A percentile compares a stretch with the other conserved stretches of the same genome.
These are phyloP conservation scores for Elsinoe arachidis DNA, from an alignment of 2,329 filamentous ascomycete genomes.

Conservation along the genomic window DNA sequence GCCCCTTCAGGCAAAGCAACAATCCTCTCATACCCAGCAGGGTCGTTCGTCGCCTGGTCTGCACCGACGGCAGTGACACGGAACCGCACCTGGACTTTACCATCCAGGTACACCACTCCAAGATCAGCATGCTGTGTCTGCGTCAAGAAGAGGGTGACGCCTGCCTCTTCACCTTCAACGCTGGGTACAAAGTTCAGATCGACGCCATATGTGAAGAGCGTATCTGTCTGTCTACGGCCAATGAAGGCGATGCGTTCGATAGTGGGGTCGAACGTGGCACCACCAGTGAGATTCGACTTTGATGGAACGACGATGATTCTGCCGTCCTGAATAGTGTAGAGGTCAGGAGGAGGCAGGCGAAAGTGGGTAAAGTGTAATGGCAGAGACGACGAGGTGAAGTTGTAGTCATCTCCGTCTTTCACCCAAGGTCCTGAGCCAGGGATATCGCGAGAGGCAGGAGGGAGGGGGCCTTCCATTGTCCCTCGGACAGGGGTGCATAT, in stretches of 20 bases:
- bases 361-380: conserved; percentile 51
- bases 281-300: conserved; percentile 44
- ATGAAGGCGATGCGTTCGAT: conserved; percentile 48
- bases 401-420: conserved; percentile 36
- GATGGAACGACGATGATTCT: conserved; percentile 43
- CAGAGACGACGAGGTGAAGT: conserved; percentile 39
- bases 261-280: background rate
- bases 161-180: conserved; percentile 40
- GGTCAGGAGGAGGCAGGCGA: conserved; percentile 40
- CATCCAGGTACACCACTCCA: conserved; percentile 22
- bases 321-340: conserved; percentile 39
- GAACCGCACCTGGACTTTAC: conserved; percentile 2
- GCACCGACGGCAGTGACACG: background rate
- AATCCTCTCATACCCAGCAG: background rate
- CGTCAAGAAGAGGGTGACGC: conserved; percentile 46
- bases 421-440: conserved; percentile 37
- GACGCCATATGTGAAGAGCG: conserved; percentile 44
- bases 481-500: conserved; percentile 36
- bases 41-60: background rate
- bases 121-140: conserved; percentile 47
- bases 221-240: conserved; percentile 47
- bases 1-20: background rate
- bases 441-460: conserved; percentile 27
- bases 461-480: conserved; percentile 37
- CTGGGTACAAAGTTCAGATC: conserved; percentile 38